Evolutionary conservation across 345 rosid genomes (phyloP).

Genomic region (Linum lewisii): DNA sequence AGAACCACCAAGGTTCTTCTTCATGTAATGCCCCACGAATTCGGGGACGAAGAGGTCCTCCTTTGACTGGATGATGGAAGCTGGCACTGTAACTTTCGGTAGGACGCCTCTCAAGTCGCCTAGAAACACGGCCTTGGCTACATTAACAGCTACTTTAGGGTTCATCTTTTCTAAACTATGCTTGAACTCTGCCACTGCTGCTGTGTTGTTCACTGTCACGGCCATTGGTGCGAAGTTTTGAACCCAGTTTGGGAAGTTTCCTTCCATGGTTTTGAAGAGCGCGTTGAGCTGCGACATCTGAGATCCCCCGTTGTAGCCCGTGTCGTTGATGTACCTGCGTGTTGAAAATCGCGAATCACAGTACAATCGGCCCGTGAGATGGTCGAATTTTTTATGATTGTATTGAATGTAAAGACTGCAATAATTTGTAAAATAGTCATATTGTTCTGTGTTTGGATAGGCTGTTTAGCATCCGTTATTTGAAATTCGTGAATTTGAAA

Average conservation of each 20-base stretch:
- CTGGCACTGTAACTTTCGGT: slow-evolving; percentile 21
- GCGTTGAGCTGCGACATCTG: slow-evolving; percentile 3
- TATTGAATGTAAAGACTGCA: no score
- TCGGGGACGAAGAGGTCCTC: slow-evolving; percentile 19
- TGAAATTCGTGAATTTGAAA: no score
- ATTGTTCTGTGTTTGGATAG: no score
- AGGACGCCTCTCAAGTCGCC: slow-evolving; percentile 21
- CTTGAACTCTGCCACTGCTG: slow-evolving; percentile 15
- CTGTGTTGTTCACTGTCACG: slow-evolving; percentile 9
- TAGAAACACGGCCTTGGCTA: slow-evolving; percentile 16
- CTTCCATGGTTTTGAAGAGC: slow-evolving; percentile 10
- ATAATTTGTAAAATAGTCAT: no score
- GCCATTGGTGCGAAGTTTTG: slow-evolving; percentile 16
- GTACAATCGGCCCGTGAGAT: no score
- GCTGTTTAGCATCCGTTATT: no score
- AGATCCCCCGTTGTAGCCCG: slow-evolving; percentile 25
- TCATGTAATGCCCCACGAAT: slow-evolving; percentile 20
- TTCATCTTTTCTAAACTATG: slow-evolving; percentile 18
- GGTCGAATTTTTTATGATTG: no score
- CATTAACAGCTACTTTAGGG: slow-evolving; percentile 9
- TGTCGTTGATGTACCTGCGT: slow-evolving; percentile 22
- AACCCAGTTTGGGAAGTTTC: slow-evolving; percentile 18
- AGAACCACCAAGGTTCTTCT: slow-evolving; percentile 16
- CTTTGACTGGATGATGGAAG: slow-evolving; percentile 24
- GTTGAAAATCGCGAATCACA: no score